Percentiles rank a stretch among this genome's conserved stretches.
Conservation (phyloP, 1,139 yeast genomes). For the Debaryomyces singareniensis region DNA sequence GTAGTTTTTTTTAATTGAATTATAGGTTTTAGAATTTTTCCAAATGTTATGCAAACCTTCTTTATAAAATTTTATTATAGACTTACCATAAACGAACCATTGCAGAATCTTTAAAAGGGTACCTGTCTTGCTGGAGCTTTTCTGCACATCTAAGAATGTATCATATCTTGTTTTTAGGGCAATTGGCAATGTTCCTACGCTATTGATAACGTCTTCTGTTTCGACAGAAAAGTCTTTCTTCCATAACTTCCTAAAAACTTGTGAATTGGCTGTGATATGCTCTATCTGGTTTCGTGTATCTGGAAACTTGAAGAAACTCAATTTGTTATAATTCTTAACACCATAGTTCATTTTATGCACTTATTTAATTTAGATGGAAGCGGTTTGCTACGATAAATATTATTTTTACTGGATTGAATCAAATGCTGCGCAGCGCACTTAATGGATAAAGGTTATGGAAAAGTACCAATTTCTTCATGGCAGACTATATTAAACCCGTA, state of each 20-base stretch:
- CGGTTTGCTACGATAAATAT: too few relatives aligned
- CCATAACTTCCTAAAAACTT: slow-evolving; percentile 14
- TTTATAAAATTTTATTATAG: slow-evolving; percentile 41
- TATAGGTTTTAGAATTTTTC: slow-evolving; percentile 26
- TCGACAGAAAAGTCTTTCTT: slow-evolving; percentile 1
- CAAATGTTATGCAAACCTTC: slow-evolving; percentile 48
- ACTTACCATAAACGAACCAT: slow-evolving; percentile 31
- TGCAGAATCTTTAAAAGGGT: slow-evolving; percentile 26
- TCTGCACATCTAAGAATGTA: slow-evolving; percentile 22
- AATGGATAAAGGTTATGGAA: too few relatives aligned
- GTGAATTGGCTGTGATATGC: too few relatives aligned
- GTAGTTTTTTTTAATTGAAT: slow-evolving; percentile 15
- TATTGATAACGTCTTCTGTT: slow-evolving; percentile 17
- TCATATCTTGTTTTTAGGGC: slow-evolving; percentile 23
- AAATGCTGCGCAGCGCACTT: too few relatives aligned
- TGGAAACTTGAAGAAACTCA: slow-evolving; percentile 12
- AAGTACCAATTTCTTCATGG: too few relatives aligned
- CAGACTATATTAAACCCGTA: slow-evolving; percentile 24
- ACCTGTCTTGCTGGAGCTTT: slow-evolving; percentile 14
- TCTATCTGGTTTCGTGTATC: slow-evolving; percentile 8
- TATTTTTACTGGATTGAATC: too few relatives aligned
- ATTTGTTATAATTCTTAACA: slow-evolving; percentile 2
- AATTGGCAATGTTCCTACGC: slow-evolving; percentile 35
- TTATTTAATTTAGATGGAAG: too few relatives aligned
- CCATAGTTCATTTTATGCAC: slow-evolving; percentile 1